These are phyloP conservation scores for Zygoascus flipseniorum DNA, from an alignment of 805 yeast genomes.

Conservation along the genomic window DNA sequence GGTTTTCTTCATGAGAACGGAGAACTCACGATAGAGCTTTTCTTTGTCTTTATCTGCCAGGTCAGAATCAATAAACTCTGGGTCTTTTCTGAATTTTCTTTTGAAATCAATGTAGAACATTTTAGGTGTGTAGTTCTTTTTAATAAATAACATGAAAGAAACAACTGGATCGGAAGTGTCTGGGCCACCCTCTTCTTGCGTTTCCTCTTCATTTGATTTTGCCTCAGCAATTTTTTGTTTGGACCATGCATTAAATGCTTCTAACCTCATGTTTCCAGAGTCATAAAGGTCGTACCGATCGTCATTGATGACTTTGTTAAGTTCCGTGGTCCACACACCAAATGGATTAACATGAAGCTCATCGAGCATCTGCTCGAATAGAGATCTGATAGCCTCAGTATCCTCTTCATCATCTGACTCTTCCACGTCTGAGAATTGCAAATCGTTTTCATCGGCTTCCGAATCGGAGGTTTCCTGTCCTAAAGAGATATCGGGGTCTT, in stretches of 20 bases:
- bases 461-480: constrained; percentile 3
- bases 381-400: constrained; percentile 6
- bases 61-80: constrained; percentile 19
- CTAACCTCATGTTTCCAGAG: constrained; percentile 30
- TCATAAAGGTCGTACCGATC: constrained; percentile 32
- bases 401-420: constrained; percentile 17
- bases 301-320: constrained; percentile 34
- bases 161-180: constrained; percentile 13
- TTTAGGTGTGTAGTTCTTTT: constrained; percentile 20
- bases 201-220: constrained; percentile 4
- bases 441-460: constrained; percentile 13
- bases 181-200: not conserved
- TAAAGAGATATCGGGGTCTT: constrained; percentile 1
- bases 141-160: constrained; percentile 25
- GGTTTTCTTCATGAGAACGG: constrained; percentile 15
- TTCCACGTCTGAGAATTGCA: constrained; percentile 16
- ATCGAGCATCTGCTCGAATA: constrained; percentile 32
- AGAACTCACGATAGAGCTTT: constrained; percentile 31
- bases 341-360: constrained; percentile 34
- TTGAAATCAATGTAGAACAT: constrained; percentile 34
- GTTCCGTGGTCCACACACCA: constrained; percentile 41
- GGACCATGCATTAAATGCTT: constrained; percentile 41
- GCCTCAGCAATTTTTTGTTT: constrained; percentile 11
- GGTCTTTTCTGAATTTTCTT: constrained; percentile 26
- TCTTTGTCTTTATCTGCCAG: constrained; percentile 33